Percentiles rank a stretch among this genome's conserved stretches.
phyloP scores from a whole-genome alignment of 345 rosid genomes.

The Eucalyptus polybractea region DNA sequence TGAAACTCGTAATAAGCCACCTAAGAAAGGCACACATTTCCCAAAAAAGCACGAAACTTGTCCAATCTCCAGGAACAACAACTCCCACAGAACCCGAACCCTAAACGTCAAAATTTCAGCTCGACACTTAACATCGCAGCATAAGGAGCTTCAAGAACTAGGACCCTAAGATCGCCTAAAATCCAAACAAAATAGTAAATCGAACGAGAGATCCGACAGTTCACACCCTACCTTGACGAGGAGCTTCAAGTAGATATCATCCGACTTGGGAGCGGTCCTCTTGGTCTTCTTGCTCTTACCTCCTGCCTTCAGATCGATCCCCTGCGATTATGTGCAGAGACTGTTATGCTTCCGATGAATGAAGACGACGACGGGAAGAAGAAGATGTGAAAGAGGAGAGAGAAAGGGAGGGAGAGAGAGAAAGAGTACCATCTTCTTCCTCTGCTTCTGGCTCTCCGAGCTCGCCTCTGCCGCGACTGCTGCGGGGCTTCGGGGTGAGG shows the following conservation, averaged over 20 bases:
- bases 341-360: neutral
- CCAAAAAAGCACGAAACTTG: neutral
- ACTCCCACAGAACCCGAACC: neutral
- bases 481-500: neutral
- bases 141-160: neutral
- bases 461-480: neutral
- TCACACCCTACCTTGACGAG: slow-evolving; percentile 48
- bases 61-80: neutral
- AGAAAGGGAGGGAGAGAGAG: neutral
- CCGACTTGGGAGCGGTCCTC: slow-evolving; percentile 56
- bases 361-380: neutral
- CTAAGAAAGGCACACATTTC: neutral
- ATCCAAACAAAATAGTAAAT: neutral
- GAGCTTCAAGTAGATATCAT: slow-evolving; percentile 69
- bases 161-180: neutral
- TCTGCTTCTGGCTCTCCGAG: neutral
- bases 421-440: neutral
- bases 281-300: slow-evolving; percentile 72
- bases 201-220: neutral
- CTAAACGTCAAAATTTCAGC: neutral
- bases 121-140: neutral
- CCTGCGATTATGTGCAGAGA: slow-evolving; percentile 12
- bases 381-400: neutral
- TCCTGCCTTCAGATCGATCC: slow-evolving; percentile 65
- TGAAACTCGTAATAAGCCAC: neutral